Evolutionary conservation across 75 land plant species (phyloP), one percentile per base, ranked within the genome.

Genomic region (Selaginella moellendorffii): DNA sequence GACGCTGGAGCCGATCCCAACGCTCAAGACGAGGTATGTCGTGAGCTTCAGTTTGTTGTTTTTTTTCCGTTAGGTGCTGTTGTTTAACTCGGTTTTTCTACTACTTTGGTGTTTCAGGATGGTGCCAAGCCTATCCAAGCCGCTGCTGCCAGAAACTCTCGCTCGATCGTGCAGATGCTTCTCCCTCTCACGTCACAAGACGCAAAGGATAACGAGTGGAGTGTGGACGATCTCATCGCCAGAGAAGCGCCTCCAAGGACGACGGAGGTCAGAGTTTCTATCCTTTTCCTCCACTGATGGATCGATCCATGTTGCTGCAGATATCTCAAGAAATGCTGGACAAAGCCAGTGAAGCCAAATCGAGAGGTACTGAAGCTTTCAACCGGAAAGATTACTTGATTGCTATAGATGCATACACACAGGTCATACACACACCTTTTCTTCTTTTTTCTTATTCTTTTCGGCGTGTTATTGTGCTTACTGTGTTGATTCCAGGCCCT

Each of bases 321-420:
- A 86, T 82, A 17, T 27, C 87, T 56, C 76, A 75, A 22, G 96
- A 95, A 67, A 79, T 71, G 52, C 86, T 80, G 75, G 67, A 62
- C 63, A 81, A 80, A 74, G 78, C 96, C 18, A 68, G 77, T 27
- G 91, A 95, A 79, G 90, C 96, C 29, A 95, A 95, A 71, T 68
- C 79, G 19, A 75, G 99, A 68, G 99, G 96, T n/a, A 80, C 81
- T 27, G 90, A 83, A 26, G 90, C 85, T 65, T 89, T 89, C 61
- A 80, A 74, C 64, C 74, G 74, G 58, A 79, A 84, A 60, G 87
- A 89, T 56, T 95, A 69, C 72, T 63, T 58, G 24, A 63, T 62
- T 60, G 99, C 99, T 29, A 58, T 95, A 14, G 96, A 95, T 89
- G 96, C 96, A 14, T 95, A 95, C 68, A 95, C 99, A 63, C 99